Percentiles rank a stretch among this genome's conserved stretches.
phyloP scores from a whole-genome alignment of 2,329 filamentous ascomycete species.

The Pseudogymnoascus sp. region DNA sequence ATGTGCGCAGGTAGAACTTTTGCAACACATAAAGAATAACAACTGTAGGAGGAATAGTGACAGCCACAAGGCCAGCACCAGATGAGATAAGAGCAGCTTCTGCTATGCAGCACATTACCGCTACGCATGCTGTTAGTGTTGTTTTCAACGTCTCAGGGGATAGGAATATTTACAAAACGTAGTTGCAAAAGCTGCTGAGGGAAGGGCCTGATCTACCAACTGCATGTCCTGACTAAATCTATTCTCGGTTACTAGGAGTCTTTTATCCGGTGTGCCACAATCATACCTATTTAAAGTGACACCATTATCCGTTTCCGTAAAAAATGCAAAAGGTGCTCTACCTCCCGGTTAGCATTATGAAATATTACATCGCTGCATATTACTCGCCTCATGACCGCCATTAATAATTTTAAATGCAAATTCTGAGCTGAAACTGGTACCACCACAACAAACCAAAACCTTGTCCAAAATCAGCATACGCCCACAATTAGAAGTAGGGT shows the following conservation, averaged over 20 bases:
- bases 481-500: background rate
- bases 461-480: background rate
- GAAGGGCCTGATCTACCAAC: conserved; percentile 14
- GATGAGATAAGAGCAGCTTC: conserved; percentile 12
- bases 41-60: conserved; percentile 13
- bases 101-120: background rate
- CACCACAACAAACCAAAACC: conserved; percentile 2
- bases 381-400: conserved; percentile 8
- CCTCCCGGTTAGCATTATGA: background rate
- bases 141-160: background rate
- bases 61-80: conserved; percentile 12
- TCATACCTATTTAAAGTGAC: conserved; percentile 6
- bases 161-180: background rate
- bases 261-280: background rate
- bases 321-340: conserved; percentile 11
- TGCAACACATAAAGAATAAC: conserved; percentile 20
- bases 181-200: background rate
- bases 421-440: background rate
- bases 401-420: conserved; percentile 11
- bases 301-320: conserved; percentile 12
- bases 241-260: conserved; percentile 1
- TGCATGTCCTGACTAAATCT: conserved; percentile 16
- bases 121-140: background rate
- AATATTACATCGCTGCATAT: background rate
- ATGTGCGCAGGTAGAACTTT: conserved; percentile 36